Percentiles rank a stretch among this genome's conserved stretches.
Evolutionary conservation across 345 rosid genomes (phyloP).

Genomic region (sweet orange (Citrus sinensis)): DVS_A1.0 CM039164.1:23329001-23329500

Average conservation of each 20-base stretch:
- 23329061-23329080: constrained; percentile 25
- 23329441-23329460: constrained; percentile 18
- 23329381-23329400: no score
- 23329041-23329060: constrained; percentile 34
- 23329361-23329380: neutral
- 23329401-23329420: neutral
- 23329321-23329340: constrained; percentile 1
- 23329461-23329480: constrained; percentile 20
- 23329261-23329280: neutral
- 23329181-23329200: neutral
- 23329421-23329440: neutral
- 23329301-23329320: neutral
- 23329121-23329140: constrained; percentile 35
- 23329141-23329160: constrained; percentile 7
- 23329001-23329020: constrained; percentile 69
- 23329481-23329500: constrained; percentile 18
- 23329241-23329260: constrained; percentile 9
- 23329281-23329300: neutral
- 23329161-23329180: neutral
- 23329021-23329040: constrained; percentile 64
- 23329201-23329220: neutral
- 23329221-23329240: neutral
- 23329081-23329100: constrained; percentile 34
- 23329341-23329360: neutral
- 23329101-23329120: constrained; percentile 57